Base-by-base conservation (phyloP, 2,329 filamentous ascomycete species). In the Colletotrichum tabaci region DNA sequence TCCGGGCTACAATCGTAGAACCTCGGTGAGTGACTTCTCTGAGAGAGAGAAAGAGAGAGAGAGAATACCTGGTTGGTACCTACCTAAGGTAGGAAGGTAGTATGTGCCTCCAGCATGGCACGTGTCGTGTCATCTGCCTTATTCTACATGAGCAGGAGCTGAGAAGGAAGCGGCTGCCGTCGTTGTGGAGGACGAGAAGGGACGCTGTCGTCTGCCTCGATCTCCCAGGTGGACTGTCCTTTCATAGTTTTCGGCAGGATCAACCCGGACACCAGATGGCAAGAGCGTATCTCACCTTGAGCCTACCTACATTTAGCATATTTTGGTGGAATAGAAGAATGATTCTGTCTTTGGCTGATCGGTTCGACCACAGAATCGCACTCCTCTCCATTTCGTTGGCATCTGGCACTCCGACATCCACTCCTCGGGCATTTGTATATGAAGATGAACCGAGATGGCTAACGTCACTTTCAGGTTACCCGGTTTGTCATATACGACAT, bases 101-200 rank as follows among this genome's bases (percentile, higher is more conserved):
- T 30, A 57, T 62, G 62, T 57, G 57, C n/a, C 42, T 16, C 15
- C 13, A 23, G 63, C 42, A 61, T 46, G n/a, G 49, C 16, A n/a
- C 44, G 49, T 23, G 18, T 42, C 44, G 49, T 23, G 18, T 42
- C 4, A 56, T 2, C 47, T 57, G 26, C 26, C 55, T 42, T 12
- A 23, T 18, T 30, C 23, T 16, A 12, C 12, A 16, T 23, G 12
- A 35, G 38, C 21, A 55, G 21, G 38, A 55, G 23, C 23, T 63
- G 35, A 26, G 13, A 50, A 38, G 35, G n/a, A 38, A 23, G 21
- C 23, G 44, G 21, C 7, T 53, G 35, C 47, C 47, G 21, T 44
- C 46, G 55, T 44, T 2, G 13, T 58, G 13, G 38, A 44, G 3
- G 21, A 35, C 38, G 23, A 42, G 38, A 46, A 35, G 38, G 49